A percentile compares a stretch with the other conserved stretches of the same genome.
These are phyloP conservation scores for Talaromyces trachyspermus DNA, from an alignment of 495 filamentous ascomycete species.

Conservation along the genomic window DNA sequence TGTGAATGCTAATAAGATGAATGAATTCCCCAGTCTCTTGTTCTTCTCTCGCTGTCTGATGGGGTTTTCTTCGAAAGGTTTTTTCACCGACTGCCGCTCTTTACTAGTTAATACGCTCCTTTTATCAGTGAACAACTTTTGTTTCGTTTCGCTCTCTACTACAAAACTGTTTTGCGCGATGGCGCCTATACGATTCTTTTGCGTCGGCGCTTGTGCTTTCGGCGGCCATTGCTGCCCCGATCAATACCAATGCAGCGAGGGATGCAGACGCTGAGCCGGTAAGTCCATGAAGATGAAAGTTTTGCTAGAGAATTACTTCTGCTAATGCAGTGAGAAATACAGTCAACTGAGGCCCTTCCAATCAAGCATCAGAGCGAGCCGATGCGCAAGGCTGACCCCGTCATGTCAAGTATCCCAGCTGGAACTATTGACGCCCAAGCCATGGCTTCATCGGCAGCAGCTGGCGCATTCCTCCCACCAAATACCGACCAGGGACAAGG, in stretches of 20 bases:
- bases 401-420: background rate
- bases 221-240: background rate
- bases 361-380: conserved; percentile 3
- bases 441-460: conserved; percentile 4
- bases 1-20: background rate
- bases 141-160: background rate
- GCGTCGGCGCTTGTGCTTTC: conserved; percentile 2
- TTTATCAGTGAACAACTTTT: background rate
- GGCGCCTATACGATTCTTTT: conserved; percentile 4
- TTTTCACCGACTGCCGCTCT: conserved; percentile 1
- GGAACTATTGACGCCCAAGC: background rate
- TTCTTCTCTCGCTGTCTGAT: background rate
- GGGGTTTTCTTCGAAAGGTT: background rate
- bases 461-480: background rate
- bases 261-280: background rate
- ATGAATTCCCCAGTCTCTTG: background rate
- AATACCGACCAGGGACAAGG: background rate
- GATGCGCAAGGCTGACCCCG: background rate
- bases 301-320: background rate
- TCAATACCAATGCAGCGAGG: background rate
- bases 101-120: conserved; percentile 1
- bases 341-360: background rate
- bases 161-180: background rate
- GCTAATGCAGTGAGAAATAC: background rate
- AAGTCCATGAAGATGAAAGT: background rate